Evolutionary conservation across 306 rosid genomes (phyloP).

Genomic region (Benincasa hispida): DNA sequence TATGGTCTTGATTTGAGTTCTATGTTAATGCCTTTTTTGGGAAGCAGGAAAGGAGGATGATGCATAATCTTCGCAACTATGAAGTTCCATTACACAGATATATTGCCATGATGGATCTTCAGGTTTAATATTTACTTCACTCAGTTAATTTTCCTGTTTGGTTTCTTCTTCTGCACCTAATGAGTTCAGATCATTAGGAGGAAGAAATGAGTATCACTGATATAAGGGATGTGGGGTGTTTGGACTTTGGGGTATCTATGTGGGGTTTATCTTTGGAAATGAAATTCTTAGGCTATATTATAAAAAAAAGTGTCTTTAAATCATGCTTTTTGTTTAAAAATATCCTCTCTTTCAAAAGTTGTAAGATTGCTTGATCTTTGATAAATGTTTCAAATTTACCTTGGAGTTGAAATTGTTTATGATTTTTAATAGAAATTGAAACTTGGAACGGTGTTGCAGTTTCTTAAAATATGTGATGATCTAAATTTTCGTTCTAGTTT

Average conservation of each 20-base stretch:
- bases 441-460: no score
- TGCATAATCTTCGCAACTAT: conserved; percentile 80
- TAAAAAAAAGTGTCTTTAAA: no score
- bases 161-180: background rate
- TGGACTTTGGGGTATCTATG: background rate
- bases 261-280: background rate
- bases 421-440: no score
- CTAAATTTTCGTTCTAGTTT: no score
- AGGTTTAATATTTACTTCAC: conserved; percentile 27
- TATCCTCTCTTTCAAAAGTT: no score
- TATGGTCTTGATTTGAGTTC: background rate
- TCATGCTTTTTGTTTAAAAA: no score
- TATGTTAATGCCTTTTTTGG: background rate
- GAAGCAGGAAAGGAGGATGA: conserved; percentile 63
- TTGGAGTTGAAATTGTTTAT: no score
- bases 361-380: no score
- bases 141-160: background rate
- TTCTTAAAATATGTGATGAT: no score
- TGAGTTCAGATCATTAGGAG: background rate
- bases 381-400: no score
- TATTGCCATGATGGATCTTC: conserved; percentile 96
- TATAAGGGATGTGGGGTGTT: background rate
- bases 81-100: conserved; percentile 85
- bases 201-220: background rate
- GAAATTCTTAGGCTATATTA: no score